Evolutionary conservation across 176 grass and related monocot genomes (phyloP).

Genomic region (Olyra latifolia): DNA sequence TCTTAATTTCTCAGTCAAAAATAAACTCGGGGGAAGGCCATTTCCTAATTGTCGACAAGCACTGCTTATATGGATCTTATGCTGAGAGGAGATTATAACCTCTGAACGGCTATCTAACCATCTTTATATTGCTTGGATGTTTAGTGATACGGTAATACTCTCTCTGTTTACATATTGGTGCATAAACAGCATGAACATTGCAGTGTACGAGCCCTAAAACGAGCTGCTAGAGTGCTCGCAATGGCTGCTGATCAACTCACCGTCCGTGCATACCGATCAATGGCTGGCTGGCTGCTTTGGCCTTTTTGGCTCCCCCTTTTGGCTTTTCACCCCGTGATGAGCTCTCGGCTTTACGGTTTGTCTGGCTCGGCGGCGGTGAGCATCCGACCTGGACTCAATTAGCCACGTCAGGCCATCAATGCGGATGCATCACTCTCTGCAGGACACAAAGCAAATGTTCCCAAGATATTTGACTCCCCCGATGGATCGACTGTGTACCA

Average conservation of each 20-base stretch:
- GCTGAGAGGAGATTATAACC: too few relatives aligned
- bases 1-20: too few relatives aligned
- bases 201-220: too few relatives aligned
- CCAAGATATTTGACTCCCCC: neutral
- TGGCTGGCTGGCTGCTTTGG: neutral
- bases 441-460: neutral
- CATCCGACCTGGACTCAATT: slow-evolving; percentile 16
- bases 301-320: neutral
- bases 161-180: too few relatives aligned
- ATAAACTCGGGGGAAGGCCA: too few relatives aligned
- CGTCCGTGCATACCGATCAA: neutral
- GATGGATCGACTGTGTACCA: neutral
- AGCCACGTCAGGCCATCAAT: neutral
- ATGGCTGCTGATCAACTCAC: neutral
- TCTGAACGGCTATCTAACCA: too few relatives aligned
- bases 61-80: too few relatives aligned
- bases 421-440: neutral
- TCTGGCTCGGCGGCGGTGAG: neutral
- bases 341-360: neutral
- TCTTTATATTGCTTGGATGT: too few relatives aligned
- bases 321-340: neutral
- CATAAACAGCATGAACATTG: too few relatives aligned
- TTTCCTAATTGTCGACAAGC: too few relatives aligned
- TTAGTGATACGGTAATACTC: too few relatives aligned
- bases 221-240: too few relatives aligned